A percentile compares a stretch with the other conserved stretches of the same genome.
Conservation (phyloP, 192 early-diverging fungal genomes). For the Dimargaris cristalligena region DNA sequence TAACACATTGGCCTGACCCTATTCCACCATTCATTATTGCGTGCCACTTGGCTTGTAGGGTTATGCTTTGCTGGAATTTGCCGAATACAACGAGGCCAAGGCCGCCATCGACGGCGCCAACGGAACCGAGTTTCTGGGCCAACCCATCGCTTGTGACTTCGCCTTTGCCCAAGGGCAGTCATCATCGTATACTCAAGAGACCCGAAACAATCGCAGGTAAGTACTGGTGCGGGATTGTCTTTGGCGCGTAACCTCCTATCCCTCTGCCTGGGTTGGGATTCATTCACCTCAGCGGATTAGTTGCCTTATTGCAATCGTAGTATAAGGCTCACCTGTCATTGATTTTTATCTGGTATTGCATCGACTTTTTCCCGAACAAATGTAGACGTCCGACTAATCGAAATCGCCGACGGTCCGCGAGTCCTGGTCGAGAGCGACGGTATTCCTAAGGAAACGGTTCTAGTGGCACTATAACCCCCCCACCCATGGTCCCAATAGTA, state of each 20-base stretch:
- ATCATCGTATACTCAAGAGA: conserved; percentile 1
- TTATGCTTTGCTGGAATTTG: conserved; percentile 84
- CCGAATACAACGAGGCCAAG: conserved; percentile 58
- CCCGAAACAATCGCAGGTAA: background rate
- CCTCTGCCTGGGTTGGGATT: background rate
- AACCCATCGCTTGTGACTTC: conserved; percentile 62
- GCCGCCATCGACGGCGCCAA: conserved; percentile 57
- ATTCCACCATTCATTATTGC: too few species aligned
- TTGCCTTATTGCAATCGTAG: background rate
- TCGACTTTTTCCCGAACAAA: background rate
- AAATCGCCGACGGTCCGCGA: background rate
- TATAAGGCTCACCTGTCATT: background rate
- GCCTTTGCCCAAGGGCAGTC: conserved; percentile 52
- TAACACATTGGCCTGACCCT: too few species aligned
- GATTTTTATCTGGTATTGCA: background rate
- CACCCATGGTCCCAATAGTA: background rate
- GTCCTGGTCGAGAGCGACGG: background rate
- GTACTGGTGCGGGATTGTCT: background rate
- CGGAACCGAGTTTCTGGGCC: conserved; percentile 53
- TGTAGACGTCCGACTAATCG: background rate
- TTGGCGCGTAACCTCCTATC: background rate
- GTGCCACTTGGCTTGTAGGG: too few species aligned
- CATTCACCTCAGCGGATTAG: background rate
- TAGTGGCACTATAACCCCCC: background rate
- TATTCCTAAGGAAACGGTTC: background rate